Evolutionary conservation across 257 asterid genomes (phyloP).

Genomic region (Capsicum rhomboideum): DNA sequence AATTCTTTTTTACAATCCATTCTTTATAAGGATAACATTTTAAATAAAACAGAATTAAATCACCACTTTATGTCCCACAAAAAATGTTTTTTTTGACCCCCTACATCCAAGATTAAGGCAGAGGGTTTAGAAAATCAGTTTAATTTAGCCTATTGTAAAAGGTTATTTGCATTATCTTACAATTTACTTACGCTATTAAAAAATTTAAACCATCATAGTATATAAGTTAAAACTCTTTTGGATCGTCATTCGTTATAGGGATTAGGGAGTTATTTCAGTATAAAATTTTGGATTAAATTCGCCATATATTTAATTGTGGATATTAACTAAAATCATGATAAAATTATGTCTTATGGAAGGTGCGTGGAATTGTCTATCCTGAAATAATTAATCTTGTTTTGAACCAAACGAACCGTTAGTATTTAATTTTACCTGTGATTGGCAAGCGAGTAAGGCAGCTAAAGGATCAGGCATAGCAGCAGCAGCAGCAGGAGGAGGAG

Average conservation of each 20-base stretch:
- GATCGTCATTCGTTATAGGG: no score
- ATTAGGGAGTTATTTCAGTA: no score
- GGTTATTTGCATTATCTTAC: not conserved
- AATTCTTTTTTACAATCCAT: not conserved
- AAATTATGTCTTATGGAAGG: not conserved
- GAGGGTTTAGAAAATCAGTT: not conserved
- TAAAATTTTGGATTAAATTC: no score
- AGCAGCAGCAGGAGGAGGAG: not conserved
- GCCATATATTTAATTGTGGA: no score
- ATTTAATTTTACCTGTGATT: constrained; percentile 42
- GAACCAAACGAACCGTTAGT: not conserved
- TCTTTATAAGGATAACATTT: not conserved
- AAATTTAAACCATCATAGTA: no score
- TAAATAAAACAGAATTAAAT: not conserved
- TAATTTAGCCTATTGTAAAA: not conserved
- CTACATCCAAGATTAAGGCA: not conserved
- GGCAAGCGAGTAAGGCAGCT: constrained; percentile 46
- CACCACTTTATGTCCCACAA: not conserved
- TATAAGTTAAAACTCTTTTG: no score
- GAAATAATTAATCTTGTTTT: not conserved
- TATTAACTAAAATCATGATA: not conserved
- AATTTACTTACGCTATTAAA: no score
- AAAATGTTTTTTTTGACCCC: not conserved
- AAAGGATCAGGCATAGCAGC: constrained; percentile 33
- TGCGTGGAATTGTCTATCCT: no score